Base-by-base conservation (phyloP, 805 yeast genomes). In the Teunomyces pallodes region DNA sequence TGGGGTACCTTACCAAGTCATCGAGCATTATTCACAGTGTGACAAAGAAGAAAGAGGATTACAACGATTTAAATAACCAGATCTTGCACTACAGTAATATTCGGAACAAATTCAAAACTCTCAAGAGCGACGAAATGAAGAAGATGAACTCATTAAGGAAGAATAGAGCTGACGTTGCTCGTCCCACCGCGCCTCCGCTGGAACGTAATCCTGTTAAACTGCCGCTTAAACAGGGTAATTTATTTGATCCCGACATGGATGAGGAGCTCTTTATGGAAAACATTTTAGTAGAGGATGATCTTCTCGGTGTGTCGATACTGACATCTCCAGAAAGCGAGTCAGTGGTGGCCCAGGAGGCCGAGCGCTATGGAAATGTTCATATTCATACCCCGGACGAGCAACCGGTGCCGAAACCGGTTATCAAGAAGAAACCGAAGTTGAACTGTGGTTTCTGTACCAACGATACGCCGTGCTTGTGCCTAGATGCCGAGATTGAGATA, bases 381-480 rank as follows among this genome's bases (percentile, higher is more conserved):
- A 47, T 53, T 9, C 43, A 53, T 35, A 49, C 41, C 39, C 46
- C 43, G 30, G 42, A 41, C n/a, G 32, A 28, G 26, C 31, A 31
- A 17, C 43, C 29, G 12, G 27, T 9, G 4, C 32, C 36, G 9
- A 52, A 47, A 10, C 38, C 17, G 33, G 30, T 50, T 13, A 16
- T 45, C 26, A 53, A 53, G 43, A 60, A 58, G 51, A 56, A 54
- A 29, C 44, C 50, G 49, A 59, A 59, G 45, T 48, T 58, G 32
- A 61, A 46, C 42, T 70, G 74, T 50, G 73, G 75, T 4, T 70
- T 68, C 48, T 72, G 77, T 52, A 56, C 64, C 32, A 64, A 61
- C 35, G 74, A 67, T 40, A 64, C 71, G 0, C 74, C 76, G 3
- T 73, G 77, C 47, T 58, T 72, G 42, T 72, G 77, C 51, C 58